Percentiles rank a stretch among this genome's conserved stretches.
phyloP scores from a whole-genome alignment of 495 filamentous ascomycete genomes.

The Aspergillus biplanus region DNA sequence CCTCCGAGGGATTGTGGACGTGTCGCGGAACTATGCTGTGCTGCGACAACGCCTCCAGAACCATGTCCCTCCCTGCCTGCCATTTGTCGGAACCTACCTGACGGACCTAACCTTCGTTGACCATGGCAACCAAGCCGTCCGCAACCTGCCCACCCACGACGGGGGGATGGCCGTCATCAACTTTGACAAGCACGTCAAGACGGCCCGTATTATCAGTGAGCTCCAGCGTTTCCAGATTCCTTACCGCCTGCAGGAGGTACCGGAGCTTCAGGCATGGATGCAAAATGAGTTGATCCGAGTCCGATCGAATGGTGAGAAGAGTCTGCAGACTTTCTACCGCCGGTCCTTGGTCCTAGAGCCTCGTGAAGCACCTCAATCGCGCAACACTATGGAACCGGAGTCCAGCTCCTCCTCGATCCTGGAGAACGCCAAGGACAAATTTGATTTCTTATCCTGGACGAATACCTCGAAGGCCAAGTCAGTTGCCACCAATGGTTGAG shows the following conservation, averaged over 20 bases:
- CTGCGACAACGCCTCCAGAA: conserved; percentile 85
- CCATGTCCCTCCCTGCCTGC: conserved; percentile 89
- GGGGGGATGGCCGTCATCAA: conserved; percentile 83
- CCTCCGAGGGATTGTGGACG: conserved; percentile 81
- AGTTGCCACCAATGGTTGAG: conserved; percentile 48
- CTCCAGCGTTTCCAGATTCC: conserved; percentile 97
- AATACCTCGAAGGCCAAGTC: conserved; percentile 54
- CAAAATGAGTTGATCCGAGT: conserved; percentile 81
- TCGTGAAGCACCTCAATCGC: conserved; percentile 53
- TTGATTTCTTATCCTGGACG: conserved; percentile 61
- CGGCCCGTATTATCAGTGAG: conserved; percentile 92
- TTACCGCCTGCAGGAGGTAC: conserved; percentile 80
- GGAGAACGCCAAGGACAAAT: conserved; percentile 59
- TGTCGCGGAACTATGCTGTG: conserved; percentile 88
- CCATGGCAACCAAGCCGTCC: conserved; percentile 79
- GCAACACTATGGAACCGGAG: conserved; percentile 33
- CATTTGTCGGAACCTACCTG: conserved; percentile 95
- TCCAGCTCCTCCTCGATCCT: conserved; percentile 50
- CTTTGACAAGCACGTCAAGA: conserved; percentile 96
- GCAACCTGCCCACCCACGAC: conserved; percentile 52
- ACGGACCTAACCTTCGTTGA: conserved; percentile 82
- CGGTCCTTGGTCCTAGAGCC: conserved; percentile 90
- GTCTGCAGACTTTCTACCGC: conserved; percentile 79
- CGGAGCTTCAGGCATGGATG: conserved; percentile 95
- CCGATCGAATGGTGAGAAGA: conserved; percentile 75